These are phyloP conservation scores for Cercospora zeina DNA, from an alignment of 2,329 filamentous ascomycete genomes.

Conservation along the genomic window DNA sequence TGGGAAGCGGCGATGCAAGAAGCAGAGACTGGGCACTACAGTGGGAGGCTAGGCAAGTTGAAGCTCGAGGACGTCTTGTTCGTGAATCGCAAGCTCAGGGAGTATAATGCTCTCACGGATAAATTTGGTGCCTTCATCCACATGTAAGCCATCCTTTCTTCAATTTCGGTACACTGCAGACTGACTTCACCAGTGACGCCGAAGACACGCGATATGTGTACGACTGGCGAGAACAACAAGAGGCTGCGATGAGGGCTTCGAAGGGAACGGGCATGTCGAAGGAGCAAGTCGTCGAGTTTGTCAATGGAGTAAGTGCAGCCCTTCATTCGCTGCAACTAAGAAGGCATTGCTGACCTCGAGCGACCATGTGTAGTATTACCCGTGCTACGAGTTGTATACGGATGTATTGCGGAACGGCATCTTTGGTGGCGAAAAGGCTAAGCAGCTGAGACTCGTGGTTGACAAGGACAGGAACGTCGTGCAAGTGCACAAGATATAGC, in stretches of 20 bases:
- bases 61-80: conserved; percentile 57
- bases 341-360: conserved; percentile 20
- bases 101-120: conserved; percentile 61
- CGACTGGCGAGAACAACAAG: conserved; percentile 79
- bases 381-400: conserved; percentile 59
- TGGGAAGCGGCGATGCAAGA: conserved; percentile 55
- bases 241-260: conserved; percentile 64
- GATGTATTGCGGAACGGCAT: conserved; percentile 53
- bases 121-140: conserved; percentile 65
- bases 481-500: conserved; percentile 31
- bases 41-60: conserved; percentile 56
- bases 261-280: conserved; percentile 79
- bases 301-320: conserved; percentile 52
- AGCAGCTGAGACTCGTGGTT: conserved; percentile 54
- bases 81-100: conserved; percentile 59
- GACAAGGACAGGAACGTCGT: conserved; percentile 49
- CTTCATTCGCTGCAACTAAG: not conserved
- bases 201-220: conserved; percentile 75
- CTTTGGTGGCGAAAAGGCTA: conserved; percentile 47
- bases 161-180: not conserved
- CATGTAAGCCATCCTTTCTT: conserved; percentile 50
- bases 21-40: conserved; percentile 49
- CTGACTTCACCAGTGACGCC: conserved; percentile 58
- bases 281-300: conserved; percentile 74
- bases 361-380: conserved; percentile 42